Evolutionary conservation across 352 stramenopile genomes (phyloP).

Genomic region (Elongisporangium anandrum): DNA sequence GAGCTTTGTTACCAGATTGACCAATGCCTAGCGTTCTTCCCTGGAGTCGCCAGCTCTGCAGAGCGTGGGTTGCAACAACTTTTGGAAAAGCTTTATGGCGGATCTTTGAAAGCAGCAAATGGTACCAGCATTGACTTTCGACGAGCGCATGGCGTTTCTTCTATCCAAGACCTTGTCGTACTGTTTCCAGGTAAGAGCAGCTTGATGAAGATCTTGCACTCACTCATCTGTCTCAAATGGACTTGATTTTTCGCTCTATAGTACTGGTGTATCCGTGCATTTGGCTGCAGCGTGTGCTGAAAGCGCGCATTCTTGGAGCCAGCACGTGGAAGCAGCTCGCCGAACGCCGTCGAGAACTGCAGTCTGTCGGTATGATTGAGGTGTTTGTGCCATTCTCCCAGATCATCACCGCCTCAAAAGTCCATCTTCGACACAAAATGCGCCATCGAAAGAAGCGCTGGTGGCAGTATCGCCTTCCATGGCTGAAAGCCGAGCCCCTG

Average conservation of each 20-base stretch:
- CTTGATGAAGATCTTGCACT: not conserved
- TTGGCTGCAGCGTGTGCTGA: slow-evolving; percentile 50
- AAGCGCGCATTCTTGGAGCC: slow-evolving; percentile 35
- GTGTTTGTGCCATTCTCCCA: slow-evolving; percentile 33
- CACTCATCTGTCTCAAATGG: no score
- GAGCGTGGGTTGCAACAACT: slow-evolving; percentile 17
- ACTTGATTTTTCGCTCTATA: slow-evolving; percentile 13
- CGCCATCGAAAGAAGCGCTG: slow-evolving; percentile 1
- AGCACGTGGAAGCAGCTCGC: slow-evolving; percentile 41
- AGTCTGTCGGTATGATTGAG: slow-evolving; percentile 9
- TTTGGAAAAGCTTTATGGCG: slow-evolving; percentile 19
- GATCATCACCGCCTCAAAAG: slow-evolving; percentile 29
- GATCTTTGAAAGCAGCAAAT: not conserved
- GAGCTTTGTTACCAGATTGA: slow-evolving; percentile 25
- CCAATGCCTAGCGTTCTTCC: slow-evolving; percentile 39
- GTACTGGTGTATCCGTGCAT: slow-evolving; percentile 61
- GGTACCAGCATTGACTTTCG: slow-evolving; percentile 11
- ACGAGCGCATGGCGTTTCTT: slow-evolving; percentile 20
- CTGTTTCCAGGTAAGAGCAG: slow-evolving; percentile 49
- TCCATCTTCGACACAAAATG: slow-evolving; percentile 13
- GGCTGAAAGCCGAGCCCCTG: not conserved
- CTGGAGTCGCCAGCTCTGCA: slow-evolving; percentile 20
- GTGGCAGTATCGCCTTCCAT: not conserved
- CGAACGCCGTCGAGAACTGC: slow-evolving; percentile 31
- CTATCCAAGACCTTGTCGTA: slow-evolving; percentile 27